Evolutionary conservation across 2,329 filamentous ascomycete genomes (phyloP), one percentile per base, ranked within the genome.

Genomic region (Exophiala sideris): DNA sequence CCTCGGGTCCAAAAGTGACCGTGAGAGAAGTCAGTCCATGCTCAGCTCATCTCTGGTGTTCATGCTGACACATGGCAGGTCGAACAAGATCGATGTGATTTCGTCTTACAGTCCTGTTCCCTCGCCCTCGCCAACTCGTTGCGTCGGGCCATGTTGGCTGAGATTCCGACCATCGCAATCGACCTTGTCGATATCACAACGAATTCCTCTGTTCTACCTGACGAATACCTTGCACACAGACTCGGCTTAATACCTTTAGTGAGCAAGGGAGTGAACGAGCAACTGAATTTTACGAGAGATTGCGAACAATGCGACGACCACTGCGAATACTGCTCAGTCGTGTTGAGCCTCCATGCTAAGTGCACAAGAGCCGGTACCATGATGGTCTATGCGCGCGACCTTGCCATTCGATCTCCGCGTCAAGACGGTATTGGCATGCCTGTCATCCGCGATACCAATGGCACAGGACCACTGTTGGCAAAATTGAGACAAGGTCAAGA

Each of bases 191-290:
- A 97, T 71, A 86, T 99, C 62, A 86, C 95, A 68, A 82, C 81
- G 66, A 99, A 99, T 78, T 95, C 88, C 54, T 95, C 91, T n/a
- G 91, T 96, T 3, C 84, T 97, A 11, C 89, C 92, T 57, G 92
- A 99, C 73, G 92, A 99, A 73, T 96, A 97, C 72, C 86, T 99
- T 63, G 87, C 89, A 45, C 92, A 97, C 73, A 87, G 92, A 42
- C 81, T 99, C 11, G 92, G 94, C 32, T 83, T 97, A 44, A 85
- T 97, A 53, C 94, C 94, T 1, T 83, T 99, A 45, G 86, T 87
- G 69, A 89, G 89, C 54, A 88, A 89, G 67, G 88, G 89, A 67
- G 86, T 92, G 64, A 88, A 91, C 62, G 81, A 87, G 65, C 79
- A 85, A 47, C 81, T 97, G 59, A 80, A 88, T 60, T 96, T 96